phyloP scores from a whole-genome alignment of 78 protist genomes.

The Dictyostelium brefeldianum region DNA sequence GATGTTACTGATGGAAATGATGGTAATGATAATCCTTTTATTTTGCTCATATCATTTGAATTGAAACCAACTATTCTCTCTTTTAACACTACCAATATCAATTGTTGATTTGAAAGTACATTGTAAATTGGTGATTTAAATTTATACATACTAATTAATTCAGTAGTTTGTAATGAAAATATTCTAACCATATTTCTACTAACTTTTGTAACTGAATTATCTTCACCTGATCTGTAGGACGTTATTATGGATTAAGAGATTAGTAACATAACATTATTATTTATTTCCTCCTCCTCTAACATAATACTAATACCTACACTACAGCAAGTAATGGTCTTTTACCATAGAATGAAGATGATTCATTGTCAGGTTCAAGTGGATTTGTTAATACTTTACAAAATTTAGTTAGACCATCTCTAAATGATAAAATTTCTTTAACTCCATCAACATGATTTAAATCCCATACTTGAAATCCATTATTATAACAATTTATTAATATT shows the following conservation, averaged over 20 bases:
- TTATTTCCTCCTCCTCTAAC: neutral
- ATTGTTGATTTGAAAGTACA: constrained; percentile 47
- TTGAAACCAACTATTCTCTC: constrained; percentile 67
- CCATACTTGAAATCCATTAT: constrained; percentile 78
- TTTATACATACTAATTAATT: constrained; percentile 58
- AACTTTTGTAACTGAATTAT: constrained; percentile 24
- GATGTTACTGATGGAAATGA: constrained; percentile 30
- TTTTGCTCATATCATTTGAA: constrained; percentile 50
- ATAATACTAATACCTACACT: neutral
- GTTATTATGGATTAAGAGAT: neutral
- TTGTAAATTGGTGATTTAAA: constrained; percentile 70
- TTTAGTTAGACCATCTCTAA: constrained; percentile 47
- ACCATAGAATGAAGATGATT: constrained; percentile 56
- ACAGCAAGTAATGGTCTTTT: constrained; percentile 80
- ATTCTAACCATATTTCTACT: constrained; percentile 62
- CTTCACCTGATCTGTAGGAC: constrained; percentile 37
- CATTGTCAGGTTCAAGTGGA: constrained; percentile 37
- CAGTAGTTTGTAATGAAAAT: constrained; percentile 51
- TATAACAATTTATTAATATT: constrained; percentile 68
- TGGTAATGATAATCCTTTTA: constrained; percentile 30
- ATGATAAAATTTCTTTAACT: constrained; percentile 47
- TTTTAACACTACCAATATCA: constrained; percentile 39
- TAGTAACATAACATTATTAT: neutral
- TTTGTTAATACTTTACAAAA: constrained; percentile 58
- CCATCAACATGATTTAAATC: constrained; percentile 75